These are phyloP conservation scores for Lagenidium giganteum DNA, from an alignment of 352 stramenopile genomes.

Conservation along the genomic window DNA sequence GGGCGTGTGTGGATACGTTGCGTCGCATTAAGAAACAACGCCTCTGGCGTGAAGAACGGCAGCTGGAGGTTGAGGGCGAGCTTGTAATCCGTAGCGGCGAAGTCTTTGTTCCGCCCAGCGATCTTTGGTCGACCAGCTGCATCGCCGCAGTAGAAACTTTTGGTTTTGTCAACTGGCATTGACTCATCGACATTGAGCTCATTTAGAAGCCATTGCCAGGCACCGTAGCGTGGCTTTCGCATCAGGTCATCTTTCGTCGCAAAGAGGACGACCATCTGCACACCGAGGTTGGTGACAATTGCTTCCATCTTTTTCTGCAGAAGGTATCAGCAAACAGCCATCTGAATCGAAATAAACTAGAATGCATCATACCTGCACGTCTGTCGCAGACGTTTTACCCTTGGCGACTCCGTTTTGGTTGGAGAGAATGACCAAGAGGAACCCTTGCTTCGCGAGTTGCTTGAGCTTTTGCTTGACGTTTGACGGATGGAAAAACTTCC, in stretches of 20 bases:
- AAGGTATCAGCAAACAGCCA: background rate
- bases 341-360: constrained; percentile 1
- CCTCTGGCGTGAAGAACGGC: constrained; percentile 79
- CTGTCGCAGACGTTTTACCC: constrained; percentile 46
- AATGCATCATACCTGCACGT: constrained; percentile 46
- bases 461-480: constrained; percentile 44
- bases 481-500: constrained; percentile 69
- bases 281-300: constrained; percentile 50
- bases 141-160: constrained; percentile 82
- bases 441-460: constrained; percentile 39
- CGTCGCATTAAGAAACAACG: constrained; percentile 68
- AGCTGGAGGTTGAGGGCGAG: constrained; percentile 85
- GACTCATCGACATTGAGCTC: constrained; percentile 17
- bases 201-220: constrained; percentile 51
- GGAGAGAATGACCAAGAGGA: constrained; percentile 65
- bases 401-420: constrained; percentile 85
- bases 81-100: constrained; percentile 84
- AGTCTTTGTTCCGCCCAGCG: constrained; percentile 68
- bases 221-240: constrained; percentile 70
- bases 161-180: constrained; percentile 28
- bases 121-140: constrained; percentile 72
- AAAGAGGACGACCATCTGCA: constrained; percentile 70
- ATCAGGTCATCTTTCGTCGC: constrained; percentile 69
- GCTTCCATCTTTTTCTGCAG: constrained; percentile 57
- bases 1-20: constrained; percentile 66